Percentiles rank a stretch among this genome's conserved stretches.
Evolutionary conservation across 2,329 filamentous ascomycete species (phyloP).

Genomic region (Trichoderma semiorbis): DNA sequence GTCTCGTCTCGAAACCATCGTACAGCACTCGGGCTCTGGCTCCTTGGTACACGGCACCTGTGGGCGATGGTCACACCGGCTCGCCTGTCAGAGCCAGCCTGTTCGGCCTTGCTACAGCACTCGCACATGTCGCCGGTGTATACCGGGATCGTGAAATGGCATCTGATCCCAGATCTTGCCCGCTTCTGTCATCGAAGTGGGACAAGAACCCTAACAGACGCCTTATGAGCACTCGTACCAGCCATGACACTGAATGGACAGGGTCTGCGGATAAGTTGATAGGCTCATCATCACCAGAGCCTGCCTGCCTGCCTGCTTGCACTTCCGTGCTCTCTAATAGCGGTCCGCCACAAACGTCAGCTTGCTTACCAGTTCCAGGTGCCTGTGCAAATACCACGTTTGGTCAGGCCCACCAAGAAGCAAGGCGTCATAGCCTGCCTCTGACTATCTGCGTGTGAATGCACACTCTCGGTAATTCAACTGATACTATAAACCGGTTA

Average conservation of each 20-base stretch:
- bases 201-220: neutral
- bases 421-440: neutral
- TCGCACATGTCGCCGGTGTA: neutral
- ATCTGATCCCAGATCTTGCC: conserved; percentile 12
- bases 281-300: neutral
- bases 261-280: neutral
- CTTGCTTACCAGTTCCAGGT: neutral
- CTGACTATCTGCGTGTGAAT: neutral
- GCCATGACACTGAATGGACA: neutral
- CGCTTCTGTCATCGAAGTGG: neutral
- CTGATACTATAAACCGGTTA: neutral
- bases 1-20: conserved; percentile 10
- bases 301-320: neutral
- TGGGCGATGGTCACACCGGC: neutral
- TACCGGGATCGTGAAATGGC: neutral
- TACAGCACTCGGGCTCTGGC: neutral
- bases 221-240: neutral
- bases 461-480: neutral
- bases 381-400: neutral
- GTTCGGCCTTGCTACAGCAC: neutral
- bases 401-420: neutral
- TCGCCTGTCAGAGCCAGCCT: conserved; percentile 14
- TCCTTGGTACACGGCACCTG: neutral
- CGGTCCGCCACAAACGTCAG: neutral
- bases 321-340: neutral